Evolutionary conservation across 768 basidiomycete genomes (phyloP), one percentile per base, ranked within the genome.

Genomic region (Boletales sp.): DNA sequence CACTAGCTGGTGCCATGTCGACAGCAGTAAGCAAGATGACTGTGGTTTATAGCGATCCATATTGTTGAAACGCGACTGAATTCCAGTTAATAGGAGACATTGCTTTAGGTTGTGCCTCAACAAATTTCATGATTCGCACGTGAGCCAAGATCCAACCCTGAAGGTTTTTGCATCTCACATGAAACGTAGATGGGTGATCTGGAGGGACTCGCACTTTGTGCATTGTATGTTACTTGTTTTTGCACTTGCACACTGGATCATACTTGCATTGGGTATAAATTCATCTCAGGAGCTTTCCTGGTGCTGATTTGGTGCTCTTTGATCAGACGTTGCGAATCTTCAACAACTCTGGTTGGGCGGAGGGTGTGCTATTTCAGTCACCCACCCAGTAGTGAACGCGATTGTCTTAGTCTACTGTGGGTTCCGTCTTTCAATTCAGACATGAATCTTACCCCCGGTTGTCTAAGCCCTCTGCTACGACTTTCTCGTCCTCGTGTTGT

Each of bases 51-150:
- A 2, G 11, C 1, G 15, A 15, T 15, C 25, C 14, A 7, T 28
- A 17, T 42, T 39, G 28, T 14, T 49, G 25, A 61, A 18, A 3
- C 10, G 14, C 6, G 15, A 8, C 17, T 13, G 32, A 5, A 31
- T 19, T 5, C 10, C 38, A 68, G 65, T 4, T 58, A 8, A 3
- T 46, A 4, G 57, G 37, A 17, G 40, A 55, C 19, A 49, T 65
- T 19, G 48, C 32, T 19, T 21, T 66, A 2, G 62, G 49, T 19
- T 59, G 46, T 25, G 12, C 44, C 39, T 67, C 67, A 0, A 49
- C 44, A 17, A 68, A 68, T 42, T 17, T 66, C 40, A 58, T 68
- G 56, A 52, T 68, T 46, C 62, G 67, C 45, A 57, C 60, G 67
- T 67, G 46, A 48, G 65, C 46, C 31, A 8, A 9, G 40, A 3